Conservation (phyloP, 1,139 yeast species). For the Protomyces macrosporus region DNA sequence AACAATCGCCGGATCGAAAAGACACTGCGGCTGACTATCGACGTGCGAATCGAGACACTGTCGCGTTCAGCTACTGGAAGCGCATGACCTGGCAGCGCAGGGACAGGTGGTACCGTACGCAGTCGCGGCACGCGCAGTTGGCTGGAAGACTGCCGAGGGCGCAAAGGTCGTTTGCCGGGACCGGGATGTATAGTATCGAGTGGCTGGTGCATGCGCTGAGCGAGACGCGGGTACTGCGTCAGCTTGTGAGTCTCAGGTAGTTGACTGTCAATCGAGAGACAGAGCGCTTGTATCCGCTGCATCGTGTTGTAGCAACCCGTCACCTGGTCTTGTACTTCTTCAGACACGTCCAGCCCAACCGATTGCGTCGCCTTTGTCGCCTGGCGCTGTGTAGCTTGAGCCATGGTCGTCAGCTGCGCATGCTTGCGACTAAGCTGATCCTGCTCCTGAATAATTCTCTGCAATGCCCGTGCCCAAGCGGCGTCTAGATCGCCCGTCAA, state of each 20-base stretch:
- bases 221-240: neutral
- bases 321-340: neutral
- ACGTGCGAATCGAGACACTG: neutral
- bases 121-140: neutral
- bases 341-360: neutral
- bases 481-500: neutral
- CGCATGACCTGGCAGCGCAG: neutral
- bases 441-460: neutral
- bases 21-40: neutral
- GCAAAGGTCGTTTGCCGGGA: neutral
- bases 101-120: neutral
- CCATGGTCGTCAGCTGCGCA: neutral
- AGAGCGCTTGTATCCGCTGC: neutral
- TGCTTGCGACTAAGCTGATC: neutral
- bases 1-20: neutral
- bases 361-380: neutral
- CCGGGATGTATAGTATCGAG: neutral
- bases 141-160: neutral
- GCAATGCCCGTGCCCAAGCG: neutral
- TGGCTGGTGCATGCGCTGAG: neutral
- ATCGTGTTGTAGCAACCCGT: neutral
- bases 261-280: neutral
- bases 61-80: neutral
- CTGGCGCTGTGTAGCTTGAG: neutral
- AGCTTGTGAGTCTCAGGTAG: neutral